These are phyloP conservation scores for Rhynchosporium graminicola DNA, from an alignment of 2,329 filamentous ascomycete genomes.

Conservation along the genomic window DNA sequence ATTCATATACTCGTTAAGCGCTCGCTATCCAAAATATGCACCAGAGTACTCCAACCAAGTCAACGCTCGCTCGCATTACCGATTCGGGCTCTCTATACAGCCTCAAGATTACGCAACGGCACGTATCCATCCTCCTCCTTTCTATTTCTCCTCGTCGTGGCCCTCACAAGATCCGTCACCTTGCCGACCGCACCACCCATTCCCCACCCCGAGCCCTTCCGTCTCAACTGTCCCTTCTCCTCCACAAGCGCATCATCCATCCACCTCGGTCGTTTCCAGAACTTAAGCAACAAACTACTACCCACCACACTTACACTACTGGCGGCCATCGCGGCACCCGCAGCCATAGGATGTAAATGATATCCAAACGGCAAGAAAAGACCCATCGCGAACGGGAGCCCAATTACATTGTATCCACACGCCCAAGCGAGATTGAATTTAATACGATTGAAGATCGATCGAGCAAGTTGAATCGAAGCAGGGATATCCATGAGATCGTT, in stretches of 20 bases:
- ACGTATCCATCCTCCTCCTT: constrained; percentile 59
- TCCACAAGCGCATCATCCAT: constrained; percentile 75
- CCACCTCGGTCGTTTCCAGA: constrained; percentile 83
- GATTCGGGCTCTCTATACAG: constrained; percentile 23
- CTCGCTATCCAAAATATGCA: constrained; percentile 6
- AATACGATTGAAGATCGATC: constrained; percentile 86
- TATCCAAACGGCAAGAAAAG: constrained; percentile 88
- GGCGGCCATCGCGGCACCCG: constrained; percentile 89
- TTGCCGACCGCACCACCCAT: constrained; percentile 46
- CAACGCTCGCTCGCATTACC: background rate
- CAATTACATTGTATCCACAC: constrained; percentile 88
- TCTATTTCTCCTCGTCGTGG: constrained; percentile 42
- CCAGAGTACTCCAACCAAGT: constrained; percentile 6
- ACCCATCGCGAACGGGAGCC: constrained; percentile 95
- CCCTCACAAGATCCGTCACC: constrained; percentile 45
- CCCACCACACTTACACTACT: constrained; percentile 89
- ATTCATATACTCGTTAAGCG: constrained; percentile 9
- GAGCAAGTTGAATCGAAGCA: constrained; percentile 77
- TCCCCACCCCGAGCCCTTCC: constrained; percentile 38
- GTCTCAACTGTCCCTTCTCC: constrained; percentile 49
- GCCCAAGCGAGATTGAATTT: constrained; percentile 93
- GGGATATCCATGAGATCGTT: constrained; percentile 93
- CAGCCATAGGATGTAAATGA: constrained; percentile 89
- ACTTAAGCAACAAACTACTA: constrained; percentile 79
- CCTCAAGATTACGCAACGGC: constrained; percentile 48